Base-by-base conservation (phyloP, 1,284 basidiomycete species). In the Ganoderma resinaceum region DNA sequence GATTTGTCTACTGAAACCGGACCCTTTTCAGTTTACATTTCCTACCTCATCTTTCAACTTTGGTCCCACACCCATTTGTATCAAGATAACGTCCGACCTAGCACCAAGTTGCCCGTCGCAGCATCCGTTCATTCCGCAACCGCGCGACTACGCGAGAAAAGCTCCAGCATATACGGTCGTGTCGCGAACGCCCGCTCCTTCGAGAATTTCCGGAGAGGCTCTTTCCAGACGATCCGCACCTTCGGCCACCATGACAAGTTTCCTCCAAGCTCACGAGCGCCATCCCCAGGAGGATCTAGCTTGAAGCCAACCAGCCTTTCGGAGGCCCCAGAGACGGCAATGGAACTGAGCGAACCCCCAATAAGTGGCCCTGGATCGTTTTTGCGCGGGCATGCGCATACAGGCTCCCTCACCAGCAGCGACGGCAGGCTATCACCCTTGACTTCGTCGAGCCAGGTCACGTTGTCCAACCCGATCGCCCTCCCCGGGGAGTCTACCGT, bases 21-120 rank as follows among this genome's bases (percentile, higher is more conserved):
- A 14, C 55, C 40, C 29, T 26, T 3, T 52, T 29, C 70, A 92
- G 91, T 91, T 67, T 95, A 96, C 77, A 75, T 83, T 23, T 86
- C 88, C 23, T 96, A 95, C 78, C 85, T 97, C 40, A 75, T 95
- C 61, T 97, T 97, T 82, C 95, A 96, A 77, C 86, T 97, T 38
- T 96, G 89, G 86, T 95, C 95, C 0, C 95, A 97, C 78, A 87
- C 89, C 23, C 87, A 95, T 74, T 86, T 96, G 12, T 97, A 94
- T 80, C 82, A 87, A 62, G 91, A 93, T 68, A 79, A 78, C 52
- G 81, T 81, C 67, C 81, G 81, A 71, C 85, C 72, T 6, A 83
- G 74, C 67, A 76, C 74, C 68, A 73, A 74, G 68, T 72, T 76
- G 0, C 77, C 75, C 16, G 74, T 70, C 18, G 72, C 76, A 1